A percentile compares a stretch with the other conserved stretches of the same genome.
These are phyloP conservation scores for Zymoseptoria passerinii DNA, from an alignment of 2,329 filamentous ascomycete genomes.

Conservation along the genomic window DNA sequence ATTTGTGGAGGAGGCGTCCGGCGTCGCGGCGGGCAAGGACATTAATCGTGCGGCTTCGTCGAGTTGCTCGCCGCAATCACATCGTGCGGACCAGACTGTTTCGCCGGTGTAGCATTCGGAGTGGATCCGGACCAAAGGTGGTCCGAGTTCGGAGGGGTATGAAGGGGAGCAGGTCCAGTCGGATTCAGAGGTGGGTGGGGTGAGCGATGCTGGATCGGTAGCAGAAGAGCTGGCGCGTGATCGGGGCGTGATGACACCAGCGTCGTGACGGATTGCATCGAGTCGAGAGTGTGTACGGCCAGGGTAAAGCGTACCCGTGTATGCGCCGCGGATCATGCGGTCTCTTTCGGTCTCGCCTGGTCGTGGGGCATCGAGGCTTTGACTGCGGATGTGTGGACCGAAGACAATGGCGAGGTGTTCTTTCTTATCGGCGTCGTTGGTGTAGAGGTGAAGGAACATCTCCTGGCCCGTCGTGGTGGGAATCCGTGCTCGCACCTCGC, in stretches of 20 bases:
- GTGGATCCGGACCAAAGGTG: conserved; percentile 86
- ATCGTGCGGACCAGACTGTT: conserved; percentile 95
- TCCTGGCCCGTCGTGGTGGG: conserved; percentile 85
- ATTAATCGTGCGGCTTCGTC: conserved; percentile 93
- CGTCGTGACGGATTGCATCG: conserved; percentile 40
- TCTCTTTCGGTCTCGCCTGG: conserved; percentile 78
- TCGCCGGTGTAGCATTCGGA: conserved; percentile 98
- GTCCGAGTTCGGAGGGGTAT: conserved; percentile 27
- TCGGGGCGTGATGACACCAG: conserved; percentile 24
- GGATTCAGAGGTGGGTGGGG: background rate
- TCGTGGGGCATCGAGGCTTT: conserved; percentile 58
- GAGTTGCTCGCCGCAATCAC: conserved; percentile 94
- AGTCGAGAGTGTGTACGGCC: conserved; percentile 70
- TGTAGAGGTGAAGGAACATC: conserved; percentile 95
- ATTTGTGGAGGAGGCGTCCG: conserved; percentile 19
- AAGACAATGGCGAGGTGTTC: conserved; percentile 97
- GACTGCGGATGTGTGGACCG: conserved; percentile 71
- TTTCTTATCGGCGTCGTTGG: conserved; percentile 86
- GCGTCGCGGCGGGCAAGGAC: conserved; percentile 39
- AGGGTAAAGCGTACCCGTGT: conserved; percentile 77
- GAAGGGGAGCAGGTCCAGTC: conserved; percentile 15
- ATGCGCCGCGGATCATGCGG: conserved; percentile 89
- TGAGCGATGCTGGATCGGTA: conserved; percentile 13
- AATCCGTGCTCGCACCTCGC: conserved; percentile 88
- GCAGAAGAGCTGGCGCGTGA: conserved; percentile 13